These are phyloP conservation scores for Elongisporangium undulatum DNA, from an alignment of 352 stramenopile species.

Conservation along the genomic window DNA sequence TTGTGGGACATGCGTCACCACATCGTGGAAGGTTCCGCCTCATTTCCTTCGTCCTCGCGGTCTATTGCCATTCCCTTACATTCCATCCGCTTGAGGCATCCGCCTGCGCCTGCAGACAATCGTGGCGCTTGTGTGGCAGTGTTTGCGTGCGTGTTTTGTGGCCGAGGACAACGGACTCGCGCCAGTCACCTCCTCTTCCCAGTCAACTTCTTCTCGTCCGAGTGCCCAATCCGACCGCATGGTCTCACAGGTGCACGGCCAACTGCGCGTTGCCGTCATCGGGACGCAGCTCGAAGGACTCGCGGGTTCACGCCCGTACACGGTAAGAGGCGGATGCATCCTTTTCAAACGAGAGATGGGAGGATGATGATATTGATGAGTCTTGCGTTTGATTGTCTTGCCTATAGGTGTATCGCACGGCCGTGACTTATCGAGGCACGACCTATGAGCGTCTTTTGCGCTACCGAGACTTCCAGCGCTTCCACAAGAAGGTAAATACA, in stretches of 20 bases:
- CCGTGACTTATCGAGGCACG: conserved; percentile 53
- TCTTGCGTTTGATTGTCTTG: not conserved
- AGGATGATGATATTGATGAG: not conserved
- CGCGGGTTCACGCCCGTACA: conserved; percentile 40
- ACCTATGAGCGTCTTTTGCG: conserved; percentile 71
- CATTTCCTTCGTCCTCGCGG: not conserved
- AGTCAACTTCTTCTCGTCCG: not conserved
- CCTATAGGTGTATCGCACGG: conserved; percentile 58
- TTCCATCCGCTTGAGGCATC: not conserved
- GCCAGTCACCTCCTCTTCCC: not conserved
- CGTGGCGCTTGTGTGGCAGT: not conserved
- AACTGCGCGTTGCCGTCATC: conserved; percentile 64
- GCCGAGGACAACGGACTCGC: not conserved
- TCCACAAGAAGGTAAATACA: conserved; percentile 24
- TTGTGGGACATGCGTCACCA: not conserved
- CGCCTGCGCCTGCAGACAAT: not conserved
- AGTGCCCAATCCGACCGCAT: not conserved
- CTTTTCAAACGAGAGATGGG: not conserved
- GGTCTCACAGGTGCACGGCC: conserved; percentile 20
- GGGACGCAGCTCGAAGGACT: conserved; percentile 44
- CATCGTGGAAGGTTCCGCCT: not conserved
- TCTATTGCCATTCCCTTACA: not conserved
- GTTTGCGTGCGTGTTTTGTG: not conserved
- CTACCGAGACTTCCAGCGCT: conserved; percentile 54
- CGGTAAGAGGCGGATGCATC: conserved; percentile 15